Conservation (phyloP, 495 filamentous ascomycete species). For the Penicillium manginii region DNA sequence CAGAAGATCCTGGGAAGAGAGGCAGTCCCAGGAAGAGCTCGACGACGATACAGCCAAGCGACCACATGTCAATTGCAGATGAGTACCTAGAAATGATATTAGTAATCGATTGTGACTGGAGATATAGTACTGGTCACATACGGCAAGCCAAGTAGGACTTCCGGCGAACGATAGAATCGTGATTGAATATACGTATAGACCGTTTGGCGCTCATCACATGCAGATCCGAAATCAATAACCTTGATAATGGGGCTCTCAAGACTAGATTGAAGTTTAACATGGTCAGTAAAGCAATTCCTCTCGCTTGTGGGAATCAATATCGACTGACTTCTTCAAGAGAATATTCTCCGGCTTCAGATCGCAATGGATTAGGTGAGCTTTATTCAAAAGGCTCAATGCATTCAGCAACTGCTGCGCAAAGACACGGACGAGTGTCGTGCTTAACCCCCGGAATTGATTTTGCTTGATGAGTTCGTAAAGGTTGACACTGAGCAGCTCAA, state of each 20-base stretch:
- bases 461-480: conserved; percentile 99
- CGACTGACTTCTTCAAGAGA: conserved; percentile 83
- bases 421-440: conserved; percentile 95
- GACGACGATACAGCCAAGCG: conserved; percentile 96
- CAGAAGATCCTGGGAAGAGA: conserved; percentile 95
- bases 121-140: conserved; percentile 39
- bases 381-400: conserved; percentile 89
- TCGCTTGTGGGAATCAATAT: too few species aligned
- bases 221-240: conserved; percentile 99
- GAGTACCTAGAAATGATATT: conserved; percentile 65
- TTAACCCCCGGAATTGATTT: conserved; percentile 97
- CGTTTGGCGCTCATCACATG: conserved; percentile 97
- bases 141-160: conserved; percentile 90
- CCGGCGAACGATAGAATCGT: conserved; percentile 95
- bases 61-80: conserved; percentile 99
- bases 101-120: neutral
- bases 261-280: conserved; percentile 37
- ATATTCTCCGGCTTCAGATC: conserved; percentile 99
- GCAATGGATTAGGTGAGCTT: conserved; percentile 96
- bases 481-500: conserved; percentile 97
- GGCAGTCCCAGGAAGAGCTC: conserved; percentile 96
- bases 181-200: conserved; percentile 99
- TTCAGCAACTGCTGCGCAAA: conserved; percentile 97
- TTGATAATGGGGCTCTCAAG: conserved; percentile 99
- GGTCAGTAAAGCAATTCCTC: conserved; percentile 1